Base-by-base conservation (phyloP, 2,329 filamentous ascomycete species). In the Scopulariopsis brevicaulis region DNA sequence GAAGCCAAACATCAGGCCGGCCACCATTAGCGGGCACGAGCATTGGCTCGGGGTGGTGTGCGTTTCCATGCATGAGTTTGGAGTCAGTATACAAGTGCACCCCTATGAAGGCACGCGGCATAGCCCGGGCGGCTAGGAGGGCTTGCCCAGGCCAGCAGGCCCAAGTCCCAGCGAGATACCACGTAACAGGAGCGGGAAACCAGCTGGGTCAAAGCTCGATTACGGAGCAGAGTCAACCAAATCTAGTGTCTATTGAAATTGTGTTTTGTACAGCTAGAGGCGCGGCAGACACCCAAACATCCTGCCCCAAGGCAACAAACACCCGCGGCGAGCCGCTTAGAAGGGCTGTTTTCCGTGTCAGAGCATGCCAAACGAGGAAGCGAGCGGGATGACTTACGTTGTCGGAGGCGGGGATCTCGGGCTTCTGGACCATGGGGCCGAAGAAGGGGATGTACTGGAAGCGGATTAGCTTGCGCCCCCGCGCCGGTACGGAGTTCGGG, bases 391-490 rank as follows among this genome's bases (percentile, higher is more conserved):
- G 12, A 77, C 81, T 74, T 65, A 85, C 82, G 73, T 84, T 85
- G 73, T 86, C 83, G 60, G 82, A 80, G 60, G 82, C 73, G 64
- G 80, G 77, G 63, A 81, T 65, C 67, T 82, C 73, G 28, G 55
- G 55, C 68, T 79, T 77, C 65, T 74, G 64, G 69, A 77, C 85
- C 70, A 75, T 72, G 54, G 65, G 61, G 62, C 76, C 76, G 60
- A 85, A 62, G 64, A 81, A 61, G 63, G 83, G 83, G 22, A 85
- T 62, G 70, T 82, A 80, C 80, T 84, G 62, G 24, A 52, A 48
- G 37, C 28, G 15, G 55, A 61, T 73, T 28, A 73, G 65, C 58
- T 35, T 37, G 37, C 57, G 12, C 15, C n/a, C 22, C 7, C 18
- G 10, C 37, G n/a, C 46, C 2, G 22, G 6, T n/a, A 50, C 8